Evolutionary conservation across 345 rosid genomes (phyloP), one percentile per base, ranked within the genome.

Genomic region (Eucalyptus tenuipes): DNA sequence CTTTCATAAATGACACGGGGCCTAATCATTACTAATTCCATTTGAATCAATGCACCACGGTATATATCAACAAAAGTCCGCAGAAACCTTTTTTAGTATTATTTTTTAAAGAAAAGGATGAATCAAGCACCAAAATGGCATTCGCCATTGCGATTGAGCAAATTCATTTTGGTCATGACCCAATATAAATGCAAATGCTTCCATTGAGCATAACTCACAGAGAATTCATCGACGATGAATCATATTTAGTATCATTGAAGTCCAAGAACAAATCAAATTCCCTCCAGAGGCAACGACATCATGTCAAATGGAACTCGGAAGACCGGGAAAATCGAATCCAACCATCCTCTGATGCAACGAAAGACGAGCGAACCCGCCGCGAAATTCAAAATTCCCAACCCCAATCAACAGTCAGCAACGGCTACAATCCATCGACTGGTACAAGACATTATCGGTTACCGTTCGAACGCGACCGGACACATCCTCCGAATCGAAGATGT

Each of bases 301-400:
- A 1, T 3, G 3, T 2, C 2, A 1, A 27, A 75, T 22, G 47
- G 8, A 37, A 17, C 10, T 5, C 45, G 1, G 13, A 20, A 20
- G 8, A 37, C 9, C 13, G 25, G 82, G 24, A 27, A 37, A 71
- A 40, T 10, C 3, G 45, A 71, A 71, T 5, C 44, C 7, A 2
- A 2, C 44, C 2, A 2, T 71, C 25, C 10, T 84, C 31, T 29
- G 10, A 22, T 1, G 7, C 12, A 31, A 16, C 4, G 7, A 13
- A 45, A 25, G 50, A 3, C 8, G 0, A 12, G 27, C 17, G 0
- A 15, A 42, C 7, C 24, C 1, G 49, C 10, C 0, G 4, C 29
- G 1, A 27, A 18, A 52, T 52, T 52, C 57, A 25, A 52, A 52
- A 52, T 52, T 8, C 57, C 25, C 24, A 0, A 3, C 20, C 57